Base-by-base conservation (phyloP, 2,329 filamentous ascomycete species). In the Aspergillus neotritici region DNA sequence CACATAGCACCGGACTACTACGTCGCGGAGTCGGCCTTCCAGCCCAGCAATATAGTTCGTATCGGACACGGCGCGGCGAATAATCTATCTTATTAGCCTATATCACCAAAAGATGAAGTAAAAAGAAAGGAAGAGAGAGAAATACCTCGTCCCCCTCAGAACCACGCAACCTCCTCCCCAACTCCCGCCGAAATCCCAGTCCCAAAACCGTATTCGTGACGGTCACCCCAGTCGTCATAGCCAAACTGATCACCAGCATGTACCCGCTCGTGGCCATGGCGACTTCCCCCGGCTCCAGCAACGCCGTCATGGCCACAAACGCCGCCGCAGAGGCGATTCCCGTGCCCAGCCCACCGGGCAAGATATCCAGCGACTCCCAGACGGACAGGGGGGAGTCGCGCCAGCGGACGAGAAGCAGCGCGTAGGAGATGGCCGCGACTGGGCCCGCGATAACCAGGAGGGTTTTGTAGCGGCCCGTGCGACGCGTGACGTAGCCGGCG, bases 401-500 rank as follows among this genome's bases (percentile, higher is more conserved):
- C 83, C 82, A 86, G 15, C 73, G 66, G 1, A 79, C 46, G 6
- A 68, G 61, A 3, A 84, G 70, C 0, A 81, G 61, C 0, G 66
- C 36, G 46, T 83, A 83, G 5, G 73, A 68, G 1, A 73, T 41
- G 0, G 73, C 71, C 0, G 78, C 74, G 1, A 73, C 63, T 0
- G 77, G 39, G 0, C 76, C 72, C 0, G 77, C 74, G 1, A 78
- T 38, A 0, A 78, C 66, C 0, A 80, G 67, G 0, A 81, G 66
- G 0, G 59, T 49, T 46, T 81, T 83, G 58, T 83, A 85, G 1
- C 70, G 69, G 0, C 82, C 81, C 0, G 79, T 84, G 14, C 65
- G 69, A 32, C 73, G 72, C 53, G 84, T 83, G 37, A 74, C 68
- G 0, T 68, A 54, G 0, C 84, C 83, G 0, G 80, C 73, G 0